A percentile compares a stretch with the other conserved stretches of the same genome.
These are phyloP conservation scores for Syzygium oleosum DNA, from an alignment of 345 rosid species.

Conservation along the genomic window DNA sequence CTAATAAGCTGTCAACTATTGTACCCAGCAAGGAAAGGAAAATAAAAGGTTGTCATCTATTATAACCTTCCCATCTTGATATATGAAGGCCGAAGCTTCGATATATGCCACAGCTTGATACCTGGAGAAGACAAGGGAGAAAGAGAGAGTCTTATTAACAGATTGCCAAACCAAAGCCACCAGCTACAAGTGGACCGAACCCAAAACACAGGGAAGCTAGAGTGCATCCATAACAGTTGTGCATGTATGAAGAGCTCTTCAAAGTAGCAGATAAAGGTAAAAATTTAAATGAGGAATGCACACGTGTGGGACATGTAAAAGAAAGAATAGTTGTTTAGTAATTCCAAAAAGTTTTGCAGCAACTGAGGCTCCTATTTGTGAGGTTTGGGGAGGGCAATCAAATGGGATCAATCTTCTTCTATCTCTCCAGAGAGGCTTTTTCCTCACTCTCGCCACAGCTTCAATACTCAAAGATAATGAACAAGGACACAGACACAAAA, in stretches of 20 bases:
- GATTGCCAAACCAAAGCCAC: background rate
- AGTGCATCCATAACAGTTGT: background rate
- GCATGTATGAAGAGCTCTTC: background rate
- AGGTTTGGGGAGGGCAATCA: background rate
- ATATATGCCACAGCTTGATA: slow-evolving; percentile 96
- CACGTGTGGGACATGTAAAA: background rate
- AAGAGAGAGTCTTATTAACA: background rate
- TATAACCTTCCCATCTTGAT: slow-evolving; percentile 92
- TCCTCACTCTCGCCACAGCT: background rate
- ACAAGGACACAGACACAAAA: background rate
- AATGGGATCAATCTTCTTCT: background rate
- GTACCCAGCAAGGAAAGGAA: background rate
- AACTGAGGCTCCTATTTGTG: background rate
- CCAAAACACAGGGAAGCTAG: background rate
- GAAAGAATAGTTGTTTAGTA: background rate
- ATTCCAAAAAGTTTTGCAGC: background rate
- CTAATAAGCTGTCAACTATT: background rate
- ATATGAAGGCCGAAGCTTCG: slow-evolving; percentile 90
- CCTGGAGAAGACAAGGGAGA: slow-evolving; percentile 24
- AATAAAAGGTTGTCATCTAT: background rate
- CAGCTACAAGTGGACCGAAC: background rate
- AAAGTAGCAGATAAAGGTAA: background rate
- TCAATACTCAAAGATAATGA: background rate
- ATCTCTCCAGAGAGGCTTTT: background rate
- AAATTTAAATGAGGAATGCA: background rate